Conservation (phyloP, 768 basidiomycete species). For the Peribolospora kevripleyi region DNA sequence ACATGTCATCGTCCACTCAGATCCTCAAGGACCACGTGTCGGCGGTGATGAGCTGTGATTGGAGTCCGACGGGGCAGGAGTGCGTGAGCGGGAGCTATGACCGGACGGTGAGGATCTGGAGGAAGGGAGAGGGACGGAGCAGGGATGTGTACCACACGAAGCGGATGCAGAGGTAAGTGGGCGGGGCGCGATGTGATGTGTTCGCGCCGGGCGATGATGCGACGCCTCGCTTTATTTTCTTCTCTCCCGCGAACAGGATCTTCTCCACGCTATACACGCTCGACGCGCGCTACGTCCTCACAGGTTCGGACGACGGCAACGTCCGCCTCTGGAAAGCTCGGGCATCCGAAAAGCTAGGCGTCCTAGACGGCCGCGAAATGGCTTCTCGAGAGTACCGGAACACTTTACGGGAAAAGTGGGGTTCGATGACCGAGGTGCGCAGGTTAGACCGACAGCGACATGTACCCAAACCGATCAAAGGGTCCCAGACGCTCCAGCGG, state of each 20-base stretch:
- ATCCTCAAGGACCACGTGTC: slow-evolving; percentile 95
- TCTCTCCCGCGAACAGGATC: slow-evolving; percentile 30
- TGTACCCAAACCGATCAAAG: slow-evolving; percentile 73
- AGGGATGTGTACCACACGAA: slow-evolving; percentile 94
- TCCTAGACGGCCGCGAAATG: slow-evolving; percentile 68
- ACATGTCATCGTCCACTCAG: slow-evolving; percentile 54
- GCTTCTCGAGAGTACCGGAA: slow-evolving; percentile 82
- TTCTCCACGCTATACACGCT: slow-evolving; percentile 67
- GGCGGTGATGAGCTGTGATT: slow-evolving; percentile 88
- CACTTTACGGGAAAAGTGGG: slow-evolving; percentile 69
- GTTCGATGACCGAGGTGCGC: slow-evolving; percentile 53
- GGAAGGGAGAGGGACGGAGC: slow-evolving; percentile 49
- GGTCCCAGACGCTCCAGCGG: slow-evolving; percentile 60
- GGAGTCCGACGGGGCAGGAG: slow-evolving; percentile 85
- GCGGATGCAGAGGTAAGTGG: slow-evolving; percentile 74
- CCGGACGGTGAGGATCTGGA: slow-evolving; percentile 79
- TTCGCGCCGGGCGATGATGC: not conserved
- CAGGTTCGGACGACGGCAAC: slow-evolving; percentile 85
- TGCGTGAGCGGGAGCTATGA: slow-evolving; percentile 97
- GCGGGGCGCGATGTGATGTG: slow-evolving; percentile 1
- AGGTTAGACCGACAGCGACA: slow-evolving; percentile 59
- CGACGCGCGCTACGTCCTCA: slow-evolving; percentile 71
- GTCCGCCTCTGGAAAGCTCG: slow-evolving; percentile 87
- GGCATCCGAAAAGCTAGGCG: slow-evolving; percentile 72
- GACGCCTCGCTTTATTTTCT: not conserved